Percentiles rank a stretch among this genome's conserved stretches.
These are phyloP conservation scores for Paulinella micropora DNA, from an alignment of 78 protist genomes.

Conservation along the genomic window DNA sequence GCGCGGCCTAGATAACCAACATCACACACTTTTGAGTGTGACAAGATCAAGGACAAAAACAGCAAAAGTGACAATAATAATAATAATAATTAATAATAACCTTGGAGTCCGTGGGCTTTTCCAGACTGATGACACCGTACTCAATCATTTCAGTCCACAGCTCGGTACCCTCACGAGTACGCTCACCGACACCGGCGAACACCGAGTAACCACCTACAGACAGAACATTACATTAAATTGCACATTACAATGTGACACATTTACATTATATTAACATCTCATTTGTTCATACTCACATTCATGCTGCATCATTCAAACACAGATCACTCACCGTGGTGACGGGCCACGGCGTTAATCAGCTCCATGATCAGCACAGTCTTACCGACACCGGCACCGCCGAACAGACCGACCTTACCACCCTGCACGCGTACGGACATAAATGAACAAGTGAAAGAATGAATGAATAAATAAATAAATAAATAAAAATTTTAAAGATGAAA, in stretches of 20 bases:
- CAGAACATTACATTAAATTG: not conserved
- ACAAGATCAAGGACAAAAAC: no score
- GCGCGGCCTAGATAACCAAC: no score
- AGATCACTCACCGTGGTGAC: conserved; percentile 65
- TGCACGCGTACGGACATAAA: no score
- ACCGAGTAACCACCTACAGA: conserved; percentile 98
- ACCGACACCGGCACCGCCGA: conserved; percentile 99
- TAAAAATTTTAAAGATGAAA: no score
- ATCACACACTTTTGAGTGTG: no score
- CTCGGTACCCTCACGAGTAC: conserved; percentile 98
- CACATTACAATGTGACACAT: not conserved
- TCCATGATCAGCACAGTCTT: conserved; percentile 93
- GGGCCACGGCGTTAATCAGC: conserved; percentile 96
- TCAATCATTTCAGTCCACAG: conserved; percentile 92
- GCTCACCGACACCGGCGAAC: conserved; percentile 98
- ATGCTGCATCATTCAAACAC: conserved; percentile 66
- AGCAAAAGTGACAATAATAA: no score
- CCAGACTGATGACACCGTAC: conserved; percentile 85
- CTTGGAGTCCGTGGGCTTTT: conserved; percentile 54
- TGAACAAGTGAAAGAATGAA: no score
- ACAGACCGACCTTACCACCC: conserved; percentile 98
- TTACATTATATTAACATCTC: not conserved
- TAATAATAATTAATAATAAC: no score
- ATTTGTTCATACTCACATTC: not conserved
- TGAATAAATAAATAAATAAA: no score